Percentiles rank a stretch among this genome's conserved stretches.
These are phyloP conservation scores for Calonectria hawksworthii DNA, from an alignment of 2,329 filamentous ascomycete genomes.

Conservation along the genomic window DNA sequence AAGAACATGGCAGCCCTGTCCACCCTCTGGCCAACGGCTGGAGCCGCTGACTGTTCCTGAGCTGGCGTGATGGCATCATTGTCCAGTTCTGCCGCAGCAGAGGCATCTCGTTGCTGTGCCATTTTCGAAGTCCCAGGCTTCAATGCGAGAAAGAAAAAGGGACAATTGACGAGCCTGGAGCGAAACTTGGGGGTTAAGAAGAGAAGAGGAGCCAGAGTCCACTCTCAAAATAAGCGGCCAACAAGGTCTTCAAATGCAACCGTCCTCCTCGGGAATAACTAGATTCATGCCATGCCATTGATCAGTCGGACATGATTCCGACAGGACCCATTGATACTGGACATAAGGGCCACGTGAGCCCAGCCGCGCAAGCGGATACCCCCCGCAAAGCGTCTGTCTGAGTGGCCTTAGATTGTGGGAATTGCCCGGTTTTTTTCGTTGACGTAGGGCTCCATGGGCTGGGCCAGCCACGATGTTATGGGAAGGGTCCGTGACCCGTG, in stretches of 20 bases:
- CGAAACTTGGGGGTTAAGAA: neutral
- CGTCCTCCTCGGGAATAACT: neutral
- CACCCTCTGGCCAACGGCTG: neutral
- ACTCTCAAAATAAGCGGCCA: neutral
- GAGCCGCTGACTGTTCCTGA: neutral
- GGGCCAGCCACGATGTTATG: neutral
- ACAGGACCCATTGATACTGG: conserved; percentile 3
- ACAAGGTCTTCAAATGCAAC: neutral
- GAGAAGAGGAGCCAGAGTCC: neutral
- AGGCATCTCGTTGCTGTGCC: neutral
- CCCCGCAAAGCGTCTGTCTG: neutral
- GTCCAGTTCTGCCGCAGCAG: neutral
- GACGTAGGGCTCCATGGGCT: neutral
- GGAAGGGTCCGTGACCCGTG: neutral
- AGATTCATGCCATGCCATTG: neutral
- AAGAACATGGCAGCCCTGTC: neutral
- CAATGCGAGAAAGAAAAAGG: no score
- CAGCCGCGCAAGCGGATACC: neutral
- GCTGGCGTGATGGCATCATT: neutral
- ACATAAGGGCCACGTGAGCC: neutral
- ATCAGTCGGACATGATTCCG: no score
- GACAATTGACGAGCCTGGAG: neutral
- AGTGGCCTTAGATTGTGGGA: neutral
- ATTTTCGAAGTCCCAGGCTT: neutral
- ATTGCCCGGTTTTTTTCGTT: neutral